Evolutionary conservation across 495 filamentous ascomycete species (phyloP).

Genomic region (Aspergillus conjunctus): DNA sequence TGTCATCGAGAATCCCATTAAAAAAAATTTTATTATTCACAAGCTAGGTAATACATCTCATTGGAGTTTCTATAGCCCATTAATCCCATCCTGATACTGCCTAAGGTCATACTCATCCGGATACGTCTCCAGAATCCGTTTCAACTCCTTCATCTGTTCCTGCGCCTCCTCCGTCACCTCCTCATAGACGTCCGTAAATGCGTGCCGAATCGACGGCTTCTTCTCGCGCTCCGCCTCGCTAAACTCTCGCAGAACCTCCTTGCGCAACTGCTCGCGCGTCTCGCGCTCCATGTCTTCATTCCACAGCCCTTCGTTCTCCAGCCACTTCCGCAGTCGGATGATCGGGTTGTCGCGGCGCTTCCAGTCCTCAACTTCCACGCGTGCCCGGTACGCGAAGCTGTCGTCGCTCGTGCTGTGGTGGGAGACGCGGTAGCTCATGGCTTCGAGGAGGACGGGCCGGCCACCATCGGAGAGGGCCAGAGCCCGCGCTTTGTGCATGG

Average conservation of each 20-base stretch:
- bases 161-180: conserved; percentile 78
- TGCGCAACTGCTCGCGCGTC: conserved; percentile 63
- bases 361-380: conserved; percentile 97
- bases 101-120: conserved; percentile 89
- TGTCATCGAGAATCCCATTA: too few relatives aligned
- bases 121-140: conserved; percentile 76
- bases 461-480: conserved; percentile 78
- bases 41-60: neutral
- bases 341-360: conserved; percentile 95
- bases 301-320: conserved; percentile 80
- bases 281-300: conserved; percentile 81
- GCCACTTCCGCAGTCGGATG: conserved; percentile 85
- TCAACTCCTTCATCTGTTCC: conserved; percentile 79
- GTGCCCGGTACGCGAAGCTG: conserved; percentile 91
- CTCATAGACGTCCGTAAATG: conserved; percentile 90
- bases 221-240: conserved; percentile 84
- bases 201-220: conserved; percentile 74
- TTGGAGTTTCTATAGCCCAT: conserved; percentile 53
- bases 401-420: conserved; percentile 99
- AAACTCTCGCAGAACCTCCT: conserved; percentile 82
- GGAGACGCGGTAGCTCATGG: conserved; percentile 95
- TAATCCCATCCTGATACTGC: conserved; percentile 74
- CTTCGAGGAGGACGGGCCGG: conserved; percentile 84
- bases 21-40: too few relatives aligned
- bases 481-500: conserved; percentile 72